These are phyloP conservation scores for Boletus reticuloceps DNA, from an alignment of 768 basidiomycete species.

Conservation along the genomic window DNA sequence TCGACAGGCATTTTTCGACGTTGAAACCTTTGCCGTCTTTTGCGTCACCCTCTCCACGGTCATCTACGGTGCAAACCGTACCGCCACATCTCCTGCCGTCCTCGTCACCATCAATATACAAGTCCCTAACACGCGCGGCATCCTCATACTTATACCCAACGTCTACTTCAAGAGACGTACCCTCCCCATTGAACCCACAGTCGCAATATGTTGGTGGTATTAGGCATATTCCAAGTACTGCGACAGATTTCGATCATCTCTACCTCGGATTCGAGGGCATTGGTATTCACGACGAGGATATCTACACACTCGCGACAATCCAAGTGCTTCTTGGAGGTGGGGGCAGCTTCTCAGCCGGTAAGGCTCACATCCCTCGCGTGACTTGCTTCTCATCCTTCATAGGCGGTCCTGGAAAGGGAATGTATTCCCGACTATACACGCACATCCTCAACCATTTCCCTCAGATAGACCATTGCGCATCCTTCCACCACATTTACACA, in stretches of 20 bases:
- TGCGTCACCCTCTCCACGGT: slow-evolving; percentile 22
- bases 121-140: slow-evolving; percentile 73
- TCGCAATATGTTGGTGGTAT: slow-evolving; percentile 85
- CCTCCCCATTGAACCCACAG: slow-evolving; percentile 22
- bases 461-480: slow-evolving; percentile 90
- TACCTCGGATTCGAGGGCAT: slow-evolving; percentile 92
- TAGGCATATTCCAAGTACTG: slow-evolving; percentile 57
- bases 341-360: slow-evolving; percentile 92
- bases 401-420: slow-evolving; percentile 98
- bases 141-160: slow-evolving; percentile 63
- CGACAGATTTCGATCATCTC: slow-evolving; percentile 84
- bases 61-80: slow-evolving; percentile 33
- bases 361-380: slow-evolving; percentile 7
- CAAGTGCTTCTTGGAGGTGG: slow-evolving; percentile 95
- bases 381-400: slow-evolving; percentile 4
- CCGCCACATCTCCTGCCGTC: slow-evolving; percentile 60
- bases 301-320: slow-evolving; percentile 90
- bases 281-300: slow-evolving; percentile 86
- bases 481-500: slow-evolving; percentile 97
- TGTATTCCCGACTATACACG: slow-evolving; percentile 97
- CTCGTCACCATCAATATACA: slow-evolving; percentile 53
- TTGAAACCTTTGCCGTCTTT: slow-evolving; percentile 41
- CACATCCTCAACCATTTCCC: slow-evolving; percentile 94
- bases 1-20: slow-evolving; percentile 80
- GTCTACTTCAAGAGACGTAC: slow-evolving; percentile 13